phyloP scores from a whole-genome alignment of 192 early-diverging fungal species.

The Thoreauomyces humboldtii region DNA sequence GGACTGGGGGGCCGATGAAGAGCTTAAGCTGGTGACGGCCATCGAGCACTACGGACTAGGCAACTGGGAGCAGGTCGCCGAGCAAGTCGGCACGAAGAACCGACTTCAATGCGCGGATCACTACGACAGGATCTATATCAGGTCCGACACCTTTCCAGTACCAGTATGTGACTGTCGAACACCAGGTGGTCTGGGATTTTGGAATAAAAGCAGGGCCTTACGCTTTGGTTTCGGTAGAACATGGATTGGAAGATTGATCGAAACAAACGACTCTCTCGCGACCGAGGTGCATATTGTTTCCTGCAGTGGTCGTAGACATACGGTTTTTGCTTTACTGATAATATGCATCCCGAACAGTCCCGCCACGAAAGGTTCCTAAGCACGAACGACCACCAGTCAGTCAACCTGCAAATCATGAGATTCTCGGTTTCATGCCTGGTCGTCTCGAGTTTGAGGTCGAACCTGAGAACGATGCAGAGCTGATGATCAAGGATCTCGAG shows the following conservation, averaged over 20 bases:
- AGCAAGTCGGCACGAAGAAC: slow-evolving; percentile 88
- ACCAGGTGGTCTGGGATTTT: no score
- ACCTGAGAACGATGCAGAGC: slow-evolving; percentile 93
- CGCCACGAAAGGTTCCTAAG: slow-evolving; percentile 16
- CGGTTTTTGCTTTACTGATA: no score
- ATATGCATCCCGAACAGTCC: neutral
- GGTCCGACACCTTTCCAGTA: slow-evolving; percentile 74
- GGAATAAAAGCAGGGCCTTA: no score
- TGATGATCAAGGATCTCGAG: slow-evolving; percentile 87
- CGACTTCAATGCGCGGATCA: slow-evolving; percentile 86
- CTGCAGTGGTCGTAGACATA: no score
- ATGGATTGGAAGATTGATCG: slow-evolving; percentile 69
- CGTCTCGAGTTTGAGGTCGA: slow-evolving; percentile 96
- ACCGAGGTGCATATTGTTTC: slow-evolving; percentile 2
- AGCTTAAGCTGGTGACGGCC: slow-evolving; percentile 88
- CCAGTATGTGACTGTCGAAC: slow-evolving; percentile 66
- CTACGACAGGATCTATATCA: slow-evolving; percentile 81
- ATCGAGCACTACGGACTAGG: slow-evolving; percentile 91
- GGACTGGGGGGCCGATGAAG: slow-evolving; percentile 96
- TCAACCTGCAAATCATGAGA: slow-evolving; percentile 92
- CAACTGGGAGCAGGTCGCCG: slow-evolving; percentile 94
- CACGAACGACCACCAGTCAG: slow-evolving; percentile 62
- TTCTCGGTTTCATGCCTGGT: slow-evolving; percentile 96
- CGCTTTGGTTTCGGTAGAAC: slow-evolving; percentile 39
- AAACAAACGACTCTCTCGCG: slow-evolving; percentile 1